Evolutionary conservation across 139 green algal species (phyloP), one percentile per base, ranked within the genome.

Genomic region (Tetradesmus obliquus): DNA sequence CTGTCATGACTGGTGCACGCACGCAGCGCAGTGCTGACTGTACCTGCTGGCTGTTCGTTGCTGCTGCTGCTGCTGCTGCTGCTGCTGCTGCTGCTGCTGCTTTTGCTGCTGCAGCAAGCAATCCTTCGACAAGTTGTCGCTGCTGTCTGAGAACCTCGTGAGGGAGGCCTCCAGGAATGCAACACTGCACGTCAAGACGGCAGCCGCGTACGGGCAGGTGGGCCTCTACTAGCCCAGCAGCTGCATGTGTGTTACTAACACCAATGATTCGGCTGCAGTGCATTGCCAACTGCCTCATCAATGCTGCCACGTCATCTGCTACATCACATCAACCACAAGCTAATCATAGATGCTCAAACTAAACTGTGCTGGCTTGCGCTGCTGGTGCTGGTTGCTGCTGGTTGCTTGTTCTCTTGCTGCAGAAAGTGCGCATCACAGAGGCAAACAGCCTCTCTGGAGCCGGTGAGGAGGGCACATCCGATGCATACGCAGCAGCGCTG

Each of bases 401-500:
- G 66, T 24, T 5, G 3, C 60, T 13, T 76, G 2, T 5, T 24
- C 0, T 19, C 15, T 24, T 45, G 32, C 17, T 24, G 8, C 66
- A 76, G 72, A 55, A 55, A 45, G 22, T 91, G 7, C 72, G 87
- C 20, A 85, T 91, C 9, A 86, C 87, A 10, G 87, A 91, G 24
- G 87, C 87, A 3, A 91, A 91, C 20, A 85, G 71, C 87, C 22
- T 91, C 20, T 91, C 87, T 24, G 74, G 87, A 10, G 87, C 74
- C 22, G 87, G 87, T 5, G 87, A 85, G 74, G 24, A 24, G 5
- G 87, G 87, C 6, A 91, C 74, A 0, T 85, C 53, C 20, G 87
- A 91, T 45, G 72, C 87, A 55, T 91, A 72, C 82, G 88, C 79
- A 32, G 88, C 88, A 32, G 88, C 88, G 7, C 80, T 92, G 51